A percentile compares a stretch with the other conserved stretches of the same genome.
These are phyloP conservation scores for Polyrhizophydium stewartii DNA, from an alignment of 371 early-diverging fungal genomes.

Conservation along the genomic window DNA sequence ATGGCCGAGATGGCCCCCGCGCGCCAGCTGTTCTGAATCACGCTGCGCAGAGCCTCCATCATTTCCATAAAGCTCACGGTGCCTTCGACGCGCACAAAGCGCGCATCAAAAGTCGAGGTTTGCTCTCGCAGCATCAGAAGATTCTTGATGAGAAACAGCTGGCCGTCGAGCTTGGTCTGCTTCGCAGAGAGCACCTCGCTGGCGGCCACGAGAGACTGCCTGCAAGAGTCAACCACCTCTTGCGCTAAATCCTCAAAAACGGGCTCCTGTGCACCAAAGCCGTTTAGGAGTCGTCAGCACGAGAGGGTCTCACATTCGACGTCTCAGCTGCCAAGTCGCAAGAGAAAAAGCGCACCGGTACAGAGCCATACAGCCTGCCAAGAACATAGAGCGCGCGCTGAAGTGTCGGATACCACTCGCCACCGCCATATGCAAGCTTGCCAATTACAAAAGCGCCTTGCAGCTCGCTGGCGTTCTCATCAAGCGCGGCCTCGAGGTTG, in stretches of 20 bases:
- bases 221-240: conserved; percentile 72
- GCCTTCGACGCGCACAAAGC: conserved; percentile 63
- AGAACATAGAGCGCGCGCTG: conserved; percentile 74
- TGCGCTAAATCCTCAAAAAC: conserved; percentile 82
- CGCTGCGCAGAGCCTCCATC: conserved; percentile 42
- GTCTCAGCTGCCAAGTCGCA: too few relatives aligned
- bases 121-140: conserved; percentile 75
- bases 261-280: conserved; percentile 30
- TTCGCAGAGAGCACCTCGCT: conserved; percentile 37
- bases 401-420: conserved; percentile 77
- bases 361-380: conserved; percentile 71
- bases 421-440: conserved; percentile 41
- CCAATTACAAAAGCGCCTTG: conserved; percentile 10
- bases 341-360: conserved; percentile 47
- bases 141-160: conserved; percentile 78
- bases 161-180: conserved; percentile 63
- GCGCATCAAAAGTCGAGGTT: conserved; percentile 69
- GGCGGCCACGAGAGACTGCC: conserved; percentile 51
- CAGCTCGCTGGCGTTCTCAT: not conserved
- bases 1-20: conserved; percentile 1
- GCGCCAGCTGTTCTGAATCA: conserved; percentile 5
- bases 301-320: not conserved
- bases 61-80: conserved; percentile 60
- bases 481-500: not conserved
- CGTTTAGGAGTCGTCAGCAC: not conserved